These are phyloP conservation scores for Hemileia vastatrix DNA, from an alignment of 1,284 basidiomycete genomes.

Conservation along the genomic window DNA sequence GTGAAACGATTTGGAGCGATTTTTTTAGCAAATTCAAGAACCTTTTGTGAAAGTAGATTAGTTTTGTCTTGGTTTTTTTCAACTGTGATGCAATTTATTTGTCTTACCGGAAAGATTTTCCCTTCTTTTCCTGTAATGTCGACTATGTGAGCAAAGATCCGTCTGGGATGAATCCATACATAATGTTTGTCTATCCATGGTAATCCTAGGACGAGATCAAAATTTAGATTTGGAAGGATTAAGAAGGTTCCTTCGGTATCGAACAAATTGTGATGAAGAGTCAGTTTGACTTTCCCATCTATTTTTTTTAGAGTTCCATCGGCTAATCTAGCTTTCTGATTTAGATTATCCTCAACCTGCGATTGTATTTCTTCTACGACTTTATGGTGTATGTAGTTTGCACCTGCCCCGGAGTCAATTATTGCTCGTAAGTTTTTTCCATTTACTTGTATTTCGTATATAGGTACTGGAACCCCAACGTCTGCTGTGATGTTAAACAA, in stretches of 20 bases:
- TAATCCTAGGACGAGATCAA: neutral
- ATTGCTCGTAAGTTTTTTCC: too few species aligned
- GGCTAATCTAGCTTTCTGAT: neutral
- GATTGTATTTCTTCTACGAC: neutral
- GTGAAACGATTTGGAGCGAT: neutral
- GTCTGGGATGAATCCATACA: neutral
- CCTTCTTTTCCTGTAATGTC: neutral
- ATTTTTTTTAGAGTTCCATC: neutral
- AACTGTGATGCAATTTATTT: too few species aligned
- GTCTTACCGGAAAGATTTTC: too few species aligned
- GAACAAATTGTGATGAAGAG: too few species aligned
- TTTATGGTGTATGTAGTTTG: neutral
- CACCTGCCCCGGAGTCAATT: constrained; percentile 2
- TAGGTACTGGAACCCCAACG: too few species aligned
- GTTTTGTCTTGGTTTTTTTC: too few species aligned
- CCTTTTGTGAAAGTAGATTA: too few species aligned
- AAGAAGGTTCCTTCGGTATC: neutral
- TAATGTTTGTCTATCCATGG: neutral
- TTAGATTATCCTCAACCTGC: neutral
- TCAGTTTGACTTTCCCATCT: neutral
- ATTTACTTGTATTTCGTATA: too few species aligned
- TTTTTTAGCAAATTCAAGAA: neutral
- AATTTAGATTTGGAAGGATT: neutral
- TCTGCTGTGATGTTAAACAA: too few species aligned
- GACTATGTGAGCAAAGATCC: neutral